These are phyloP conservation scores for Aureobasidium mangrovei DNA, from an alignment of 2,329 filamentous ascomycete species.

Conservation along the genomic window DNA sequence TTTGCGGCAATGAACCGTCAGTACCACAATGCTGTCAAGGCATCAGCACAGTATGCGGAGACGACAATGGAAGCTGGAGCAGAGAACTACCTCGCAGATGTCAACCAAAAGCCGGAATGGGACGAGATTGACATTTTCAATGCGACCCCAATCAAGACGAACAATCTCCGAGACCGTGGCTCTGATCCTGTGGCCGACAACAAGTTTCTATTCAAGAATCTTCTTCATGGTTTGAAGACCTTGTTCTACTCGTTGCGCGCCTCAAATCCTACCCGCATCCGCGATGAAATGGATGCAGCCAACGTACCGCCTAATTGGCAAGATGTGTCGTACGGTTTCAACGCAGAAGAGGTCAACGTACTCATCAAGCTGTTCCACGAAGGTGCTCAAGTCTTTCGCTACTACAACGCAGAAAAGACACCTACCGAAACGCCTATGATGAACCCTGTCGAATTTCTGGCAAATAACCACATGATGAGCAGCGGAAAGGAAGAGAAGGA, in stretches of 20 bases:
- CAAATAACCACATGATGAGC: conserved; percentile 88
- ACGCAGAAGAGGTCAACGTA: conserved; percentile 91
- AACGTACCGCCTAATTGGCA: conserved; percentile 86
- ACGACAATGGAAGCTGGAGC: conserved; percentile 50
- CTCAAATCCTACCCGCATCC: conserved; percentile 61
- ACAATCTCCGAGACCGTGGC: conserved; percentile 79
- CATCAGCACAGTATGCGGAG: conserved; percentile 67
- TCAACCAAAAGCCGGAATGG: conserved; percentile 78
- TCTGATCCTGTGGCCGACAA: conserved; percentile 91
- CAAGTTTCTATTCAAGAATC: conserved; percentile 93
- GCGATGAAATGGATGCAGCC: conserved; percentile 57
- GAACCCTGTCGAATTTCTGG: conserved; percentile 83
- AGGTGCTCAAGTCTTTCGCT: conserved; percentile 90
- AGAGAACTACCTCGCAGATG: conserved; percentile 79
- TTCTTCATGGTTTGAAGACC: conserved; percentile 92
- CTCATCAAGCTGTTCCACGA: conserved; percentile 97
- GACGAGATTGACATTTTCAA: conserved; percentile 97
- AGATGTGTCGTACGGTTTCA: conserved; percentile 92
- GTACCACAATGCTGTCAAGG: conserved; percentile 88
- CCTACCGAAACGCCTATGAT: conserved; percentile 62
- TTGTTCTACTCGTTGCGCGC: conserved; percentile 90
- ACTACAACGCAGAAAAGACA: conserved; percentile 85
- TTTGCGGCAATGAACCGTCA: conserved; percentile 97
- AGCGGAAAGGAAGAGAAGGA: conserved; percentile 97
- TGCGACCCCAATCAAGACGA: conserved; percentile 91